phyloP scores from a whole-genome alignment of 2,329 filamentous ascomycete species.

The Parascedosporium putredinis region DNA sequence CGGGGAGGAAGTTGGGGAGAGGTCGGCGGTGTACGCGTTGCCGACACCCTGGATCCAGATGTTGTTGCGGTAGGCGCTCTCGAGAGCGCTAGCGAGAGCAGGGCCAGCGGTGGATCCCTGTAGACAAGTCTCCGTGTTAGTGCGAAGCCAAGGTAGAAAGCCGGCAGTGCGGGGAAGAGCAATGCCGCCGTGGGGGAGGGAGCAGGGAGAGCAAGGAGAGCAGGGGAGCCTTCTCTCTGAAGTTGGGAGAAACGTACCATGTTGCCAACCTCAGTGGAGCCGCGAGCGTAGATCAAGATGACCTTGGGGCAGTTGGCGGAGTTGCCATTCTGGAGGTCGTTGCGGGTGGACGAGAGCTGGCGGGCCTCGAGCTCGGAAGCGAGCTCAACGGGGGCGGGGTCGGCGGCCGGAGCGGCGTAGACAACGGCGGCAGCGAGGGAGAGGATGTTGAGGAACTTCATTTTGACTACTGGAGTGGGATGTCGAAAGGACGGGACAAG shows the following conservation, averaged over 20 bases:
- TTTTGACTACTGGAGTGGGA: constrained; percentile 8
- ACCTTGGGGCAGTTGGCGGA: neutral
- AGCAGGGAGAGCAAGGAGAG: no score
- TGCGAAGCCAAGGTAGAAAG: neutral
- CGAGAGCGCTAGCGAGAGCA: constrained; percentile 2
- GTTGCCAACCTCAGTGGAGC: constrained; percentile 7
- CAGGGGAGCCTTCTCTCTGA: no score
- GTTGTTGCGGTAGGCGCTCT: constrained; percentile 1
- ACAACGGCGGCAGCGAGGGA: constrained; percentile 11
- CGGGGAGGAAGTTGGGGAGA: constrained; percentile 16
- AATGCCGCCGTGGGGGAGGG: no score
- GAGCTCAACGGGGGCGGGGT: neutral
- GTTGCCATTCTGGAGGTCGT: constrained; percentile 5
- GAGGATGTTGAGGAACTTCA: constrained; percentile 15
- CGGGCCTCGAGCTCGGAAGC: constrained; percentile 7
- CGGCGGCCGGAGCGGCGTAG: neutral
- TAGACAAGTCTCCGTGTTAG: neutral
- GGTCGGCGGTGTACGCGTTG: constrained; percentile 15
- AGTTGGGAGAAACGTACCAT: no score
- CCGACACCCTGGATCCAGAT: constrained; percentile 9
- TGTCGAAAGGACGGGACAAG: neutral
- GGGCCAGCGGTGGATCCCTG: constrained; percentile 2
- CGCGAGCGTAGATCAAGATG: constrained; percentile 7
- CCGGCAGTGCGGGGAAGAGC: no score
- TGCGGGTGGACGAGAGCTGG: neutral